Evolutionary conservation across 1,284 basidiomycete genomes (phyloP).

Genomic region (Sparassis latifolia): DNA sequence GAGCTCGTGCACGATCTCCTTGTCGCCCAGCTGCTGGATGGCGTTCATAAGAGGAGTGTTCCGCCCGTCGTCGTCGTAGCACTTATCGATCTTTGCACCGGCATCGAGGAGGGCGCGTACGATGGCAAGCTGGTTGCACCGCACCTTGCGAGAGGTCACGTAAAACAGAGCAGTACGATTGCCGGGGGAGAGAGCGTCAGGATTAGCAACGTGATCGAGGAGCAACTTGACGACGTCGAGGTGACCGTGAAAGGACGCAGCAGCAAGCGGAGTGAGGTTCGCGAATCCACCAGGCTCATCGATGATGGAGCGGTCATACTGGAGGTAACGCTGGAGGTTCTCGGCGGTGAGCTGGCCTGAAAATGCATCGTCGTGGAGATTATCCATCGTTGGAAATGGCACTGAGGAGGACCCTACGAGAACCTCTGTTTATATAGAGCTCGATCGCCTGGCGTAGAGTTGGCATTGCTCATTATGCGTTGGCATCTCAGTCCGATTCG

Average conservation of each 20-base stretch:
- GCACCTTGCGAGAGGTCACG: not conserved
- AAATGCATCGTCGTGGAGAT: not conserved
- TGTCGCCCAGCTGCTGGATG: conserved; percentile 1
- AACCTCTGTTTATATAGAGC: no score
- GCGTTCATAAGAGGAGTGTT: conserved; percentile 5
- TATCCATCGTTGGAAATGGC: not conserved
- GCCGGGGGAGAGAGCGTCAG: not conserved
- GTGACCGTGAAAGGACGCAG: conserved; percentile 5
- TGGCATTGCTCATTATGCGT: no score
- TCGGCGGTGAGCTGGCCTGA: not conserved
- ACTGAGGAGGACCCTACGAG: no score
- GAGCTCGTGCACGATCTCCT: conserved; percentile 4
- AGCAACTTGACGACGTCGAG: conserved; percentile 5
- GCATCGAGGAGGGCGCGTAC: conserved; percentile 2
- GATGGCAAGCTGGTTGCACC: not conserved
- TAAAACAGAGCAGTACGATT: conserved; percentile 3
- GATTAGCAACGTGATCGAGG: conserved; percentile 1
- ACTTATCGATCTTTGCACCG: not conserved
- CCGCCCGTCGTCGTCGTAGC: not conserved
- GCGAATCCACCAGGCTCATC: not conserved
- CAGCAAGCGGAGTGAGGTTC: conserved; percentile 3
- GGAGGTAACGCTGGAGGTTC: not conserved
- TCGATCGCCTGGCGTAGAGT: no score
- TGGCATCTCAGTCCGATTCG: no score
- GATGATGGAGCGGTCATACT: not conserved